These are phyloP conservation scores for Rubia balearica DNA, from an alignment of 305 asterid genomes.

Conservation along the genomic window DNA sequence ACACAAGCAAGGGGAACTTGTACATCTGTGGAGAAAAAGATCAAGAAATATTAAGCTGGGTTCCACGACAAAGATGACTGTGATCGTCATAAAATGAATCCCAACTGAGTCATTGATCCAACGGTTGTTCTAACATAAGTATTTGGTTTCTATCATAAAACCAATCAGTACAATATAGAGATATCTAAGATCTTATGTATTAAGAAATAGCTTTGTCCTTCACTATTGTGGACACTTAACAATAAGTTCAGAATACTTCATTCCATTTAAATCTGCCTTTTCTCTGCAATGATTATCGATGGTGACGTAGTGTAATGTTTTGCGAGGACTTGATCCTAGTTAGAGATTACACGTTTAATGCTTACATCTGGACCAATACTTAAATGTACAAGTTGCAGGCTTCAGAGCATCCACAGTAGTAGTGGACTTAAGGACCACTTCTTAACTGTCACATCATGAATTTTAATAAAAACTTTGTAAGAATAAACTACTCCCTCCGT, in stretches of 20 bases:
- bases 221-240: no score
- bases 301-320: background rate
- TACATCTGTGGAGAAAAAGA: constrained; percentile 48
- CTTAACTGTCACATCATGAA: no score
- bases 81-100: no score
- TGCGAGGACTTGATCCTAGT: constrained; percentile 1
- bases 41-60: background rate
- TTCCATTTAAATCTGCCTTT: background rate
- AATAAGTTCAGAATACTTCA: background rate
- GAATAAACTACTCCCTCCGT: no score
- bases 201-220: no score
- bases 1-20: constrained; percentile 79
- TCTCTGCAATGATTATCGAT: background rate
- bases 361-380: constrained; percentile 38
- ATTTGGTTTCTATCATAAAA: no score
- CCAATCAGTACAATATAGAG: no score
- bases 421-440: no score
- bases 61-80: no score
- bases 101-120: background rate
- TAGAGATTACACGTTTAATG: constrained; percentile 35
- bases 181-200: no score
- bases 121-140: background rate
- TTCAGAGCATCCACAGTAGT: no score
- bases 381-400: constrained; percentile 30
- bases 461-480: no score